phyloP scores from a whole-genome alignment of 2,329 filamentous ascomycete genomes.

The Dactylella cylindrospora region DNA sequence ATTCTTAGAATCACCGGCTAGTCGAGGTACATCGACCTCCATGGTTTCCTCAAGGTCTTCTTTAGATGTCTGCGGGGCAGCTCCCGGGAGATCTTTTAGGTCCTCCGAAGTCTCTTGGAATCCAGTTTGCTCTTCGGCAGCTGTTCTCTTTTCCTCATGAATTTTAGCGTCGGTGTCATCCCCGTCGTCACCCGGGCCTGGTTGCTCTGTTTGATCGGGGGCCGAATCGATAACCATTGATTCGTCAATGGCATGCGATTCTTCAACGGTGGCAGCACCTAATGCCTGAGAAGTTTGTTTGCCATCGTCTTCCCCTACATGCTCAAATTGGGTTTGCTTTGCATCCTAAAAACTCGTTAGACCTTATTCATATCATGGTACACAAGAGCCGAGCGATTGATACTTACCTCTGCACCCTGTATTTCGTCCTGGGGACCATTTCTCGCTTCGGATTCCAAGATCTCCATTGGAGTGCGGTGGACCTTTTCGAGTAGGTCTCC shows the following conservation, averaged over 20 bases:
- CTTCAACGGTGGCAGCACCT: conserved; percentile 82
- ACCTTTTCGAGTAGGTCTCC: conserved; percentile 90
- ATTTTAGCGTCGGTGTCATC: conserved; percentile 52
- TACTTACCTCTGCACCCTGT: conserved; percentile 49
- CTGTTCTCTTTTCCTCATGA: conserved; percentile 55
- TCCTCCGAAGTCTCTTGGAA: conserved; percentile 22
- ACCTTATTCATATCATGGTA: too few relatives aligned
- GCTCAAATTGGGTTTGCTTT: conserved; percentile 89
- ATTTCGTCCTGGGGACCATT: conserved; percentile 60
- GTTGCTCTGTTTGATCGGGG: conserved; percentile 54
- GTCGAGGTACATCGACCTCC: conserved; percentile 23
- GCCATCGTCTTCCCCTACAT: conserved; percentile 79
- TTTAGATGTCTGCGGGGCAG: conserved; percentile 8
- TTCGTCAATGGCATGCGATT: conserved; percentile 81
- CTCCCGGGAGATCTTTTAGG: conserved; percentile 3
- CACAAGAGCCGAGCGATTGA: background rate
- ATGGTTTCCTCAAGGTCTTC: conserved; percentile 22
- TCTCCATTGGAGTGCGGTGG: conserved; percentile 85
- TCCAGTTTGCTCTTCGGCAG: conserved; percentile 21
- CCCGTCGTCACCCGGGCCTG: conserved; percentile 53
- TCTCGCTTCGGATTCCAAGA: conserved; percentile 63
- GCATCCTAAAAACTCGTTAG: conserved; percentile 56
- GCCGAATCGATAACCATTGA: conserved; percentile 78
- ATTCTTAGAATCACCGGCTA: conserved; percentile 12
- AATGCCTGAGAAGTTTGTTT: conserved; percentile 87